phyloP scores from a whole-genome alignment of 2,329 filamentous ascomycete genomes.

The Ceratocystis colombiana region DNA sequence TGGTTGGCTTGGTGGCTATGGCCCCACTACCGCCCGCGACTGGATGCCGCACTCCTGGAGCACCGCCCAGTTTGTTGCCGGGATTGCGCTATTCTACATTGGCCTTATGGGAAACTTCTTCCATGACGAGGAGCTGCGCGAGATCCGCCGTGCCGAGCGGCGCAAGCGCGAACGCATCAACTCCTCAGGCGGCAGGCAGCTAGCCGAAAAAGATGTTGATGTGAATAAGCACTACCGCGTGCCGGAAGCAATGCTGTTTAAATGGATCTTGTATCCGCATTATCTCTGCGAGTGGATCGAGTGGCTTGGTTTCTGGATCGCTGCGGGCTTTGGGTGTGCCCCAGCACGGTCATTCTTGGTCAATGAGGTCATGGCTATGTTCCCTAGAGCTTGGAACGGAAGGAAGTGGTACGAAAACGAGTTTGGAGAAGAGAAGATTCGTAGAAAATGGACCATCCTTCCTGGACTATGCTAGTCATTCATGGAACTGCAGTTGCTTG shows the following conservation, averaged over 20 bases:
- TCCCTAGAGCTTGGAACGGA: slow-evolving; percentile 73
- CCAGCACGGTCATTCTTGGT: slow-evolving; percentile 74
- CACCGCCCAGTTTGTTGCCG: slow-evolving; percentile 45
- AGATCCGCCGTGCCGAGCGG: slow-evolving; percentile 65
- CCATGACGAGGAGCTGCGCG: slow-evolving; percentile 80
- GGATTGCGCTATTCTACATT: slow-evolving; percentile 64
- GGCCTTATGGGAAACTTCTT: slow-evolving; percentile 74
- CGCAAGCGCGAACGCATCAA: slow-evolving; percentile 38
- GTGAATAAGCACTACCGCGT: slow-evolving; percentile 80
- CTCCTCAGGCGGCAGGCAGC: slow-evolving; percentile 31
- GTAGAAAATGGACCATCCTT: slow-evolving; percentile 60
- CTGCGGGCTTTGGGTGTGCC: slow-evolving; percentile 54
- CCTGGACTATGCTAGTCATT: slow-evolving; percentile 39
- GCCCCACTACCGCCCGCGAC: slow-evolving; percentile 48
- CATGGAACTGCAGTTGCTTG: neutral
- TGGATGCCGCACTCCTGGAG: slow-evolving; percentile 37
- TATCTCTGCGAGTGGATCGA: slow-evolving; percentile 97
- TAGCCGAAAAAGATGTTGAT: slow-evolving; percentile 30
- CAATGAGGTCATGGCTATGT: slow-evolving; percentile 83
- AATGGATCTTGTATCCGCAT: slow-evolving; percentile 76
- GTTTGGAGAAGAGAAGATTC: slow-evolving; percentile 77
- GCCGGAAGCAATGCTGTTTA: slow-evolving; percentile 73
- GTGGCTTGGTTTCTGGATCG: slow-evolving; percentile 82
- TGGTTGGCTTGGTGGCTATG: slow-evolving; percentile 73
- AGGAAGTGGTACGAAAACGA: slow-evolving; percentile 75